Percentiles rank a stretch among this genome's conserved stretches.
phyloP scores from a whole-genome alignment of 306 rosid species.

The Citrullus amarus region DNA sequence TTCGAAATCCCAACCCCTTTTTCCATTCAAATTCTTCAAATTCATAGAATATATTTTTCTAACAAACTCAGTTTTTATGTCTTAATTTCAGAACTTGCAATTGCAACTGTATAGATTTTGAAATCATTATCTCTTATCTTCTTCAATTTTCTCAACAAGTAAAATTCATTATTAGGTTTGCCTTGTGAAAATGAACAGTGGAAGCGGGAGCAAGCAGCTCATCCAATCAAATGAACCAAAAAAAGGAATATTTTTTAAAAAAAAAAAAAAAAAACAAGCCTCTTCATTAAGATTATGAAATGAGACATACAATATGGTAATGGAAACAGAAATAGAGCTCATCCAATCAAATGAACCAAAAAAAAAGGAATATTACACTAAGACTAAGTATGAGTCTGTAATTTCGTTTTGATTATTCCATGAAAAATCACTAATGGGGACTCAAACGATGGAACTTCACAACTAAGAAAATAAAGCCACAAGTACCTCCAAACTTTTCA shows the following conservation, averaged over 20 bases:
- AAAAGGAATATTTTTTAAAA: neutral
- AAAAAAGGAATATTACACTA: neutral
- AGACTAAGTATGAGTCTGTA: neutral
- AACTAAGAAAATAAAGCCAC: conserved; percentile 3
- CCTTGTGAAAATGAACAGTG: neutral
- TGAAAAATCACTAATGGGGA: neutral
- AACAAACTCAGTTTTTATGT: no score
- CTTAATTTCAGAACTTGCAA: neutral
- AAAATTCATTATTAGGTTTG: neutral
- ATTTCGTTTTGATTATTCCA: neutral
- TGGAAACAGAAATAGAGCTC: no score
- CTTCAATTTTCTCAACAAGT: neutral
- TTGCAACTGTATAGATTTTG: neutral
- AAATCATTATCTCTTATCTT: neutral
- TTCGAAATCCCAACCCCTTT: neutral
- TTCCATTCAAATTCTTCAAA: neutral
- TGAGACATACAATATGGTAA: no score
- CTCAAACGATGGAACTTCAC: neutral
- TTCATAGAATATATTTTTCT: no score
- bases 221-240: neutral
- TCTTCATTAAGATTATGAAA: no score
- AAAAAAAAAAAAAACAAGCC: no score
- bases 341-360: neutral
- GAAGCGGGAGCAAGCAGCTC: neutral
- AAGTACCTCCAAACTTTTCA: conserved; percentile 85